Conservation (phyloP, 176 grass and related monocot genomes). For the Typha latifolia region DNA sequence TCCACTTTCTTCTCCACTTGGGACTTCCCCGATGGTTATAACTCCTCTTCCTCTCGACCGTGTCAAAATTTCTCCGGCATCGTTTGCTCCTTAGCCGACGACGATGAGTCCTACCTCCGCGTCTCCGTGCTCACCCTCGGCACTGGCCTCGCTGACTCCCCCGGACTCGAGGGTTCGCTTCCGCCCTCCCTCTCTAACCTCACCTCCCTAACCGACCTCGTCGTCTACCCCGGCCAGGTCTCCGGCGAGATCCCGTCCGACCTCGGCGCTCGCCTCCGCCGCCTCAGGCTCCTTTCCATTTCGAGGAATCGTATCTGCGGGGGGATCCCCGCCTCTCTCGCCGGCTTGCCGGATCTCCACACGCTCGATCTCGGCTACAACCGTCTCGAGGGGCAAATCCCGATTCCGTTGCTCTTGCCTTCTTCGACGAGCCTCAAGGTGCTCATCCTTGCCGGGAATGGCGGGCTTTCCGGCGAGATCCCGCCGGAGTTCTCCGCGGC, state of each 20-base stretch:
- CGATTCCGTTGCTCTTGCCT: slow-evolving; percentile 31
- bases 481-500: slow-evolving; percentile 26
- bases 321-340: slow-evolving; percentile 37
- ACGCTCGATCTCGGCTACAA: slow-evolving; percentile 84
- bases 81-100: slow-evolving; percentile 38
- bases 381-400: slow-evolving; percentile 41
- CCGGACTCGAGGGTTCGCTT: slow-evolving; percentile 45
- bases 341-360: slow-evolving; percentile 54
- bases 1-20: slow-evolving; percentile 71
- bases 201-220: slow-evolving; percentile 56
- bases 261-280: slow-evolving; percentile 38
- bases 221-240: slow-evolving; percentile 60
- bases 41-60: neutral
- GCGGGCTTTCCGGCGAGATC: slow-evolving; percentile 42
- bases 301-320: slow-evolving; percentile 56
- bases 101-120: slow-evolving; percentile 21
- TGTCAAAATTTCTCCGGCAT: slow-evolving; percentile 30
- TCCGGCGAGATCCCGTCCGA: slow-evolving; percentile 29
- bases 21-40: slow-evolving; percentile 22
- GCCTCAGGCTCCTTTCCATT: slow-evolving; percentile 54
- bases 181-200: slow-evolving; percentile 49
- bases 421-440: slow-evolving; percentile 59
- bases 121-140: slow-evolving; percentile 68
- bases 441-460: slow-evolving; percentile 62
- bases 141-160: slow-evolving; percentile 58